A percentile compares a stretch with the other conserved stretches of the same genome.
phyloP scores from a whole-genome alignment of 768 basidiomycete genomes.

The Amylocystis lapponica region DNA sequence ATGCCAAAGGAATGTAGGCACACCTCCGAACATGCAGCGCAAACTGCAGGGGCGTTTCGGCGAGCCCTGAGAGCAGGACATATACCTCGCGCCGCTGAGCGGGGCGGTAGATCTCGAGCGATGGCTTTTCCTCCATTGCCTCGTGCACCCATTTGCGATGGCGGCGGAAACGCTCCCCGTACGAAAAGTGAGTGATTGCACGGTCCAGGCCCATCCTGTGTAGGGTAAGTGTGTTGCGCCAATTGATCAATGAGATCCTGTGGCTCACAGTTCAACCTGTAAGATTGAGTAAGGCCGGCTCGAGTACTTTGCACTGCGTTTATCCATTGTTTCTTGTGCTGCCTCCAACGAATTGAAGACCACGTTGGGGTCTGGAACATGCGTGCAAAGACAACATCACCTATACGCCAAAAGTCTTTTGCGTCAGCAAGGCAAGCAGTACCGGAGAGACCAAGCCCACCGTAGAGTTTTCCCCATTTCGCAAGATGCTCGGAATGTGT shows the following conservation, averaged over 20 bases:
- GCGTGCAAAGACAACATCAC: conserved; percentile 12
- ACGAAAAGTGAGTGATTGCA: background rate
- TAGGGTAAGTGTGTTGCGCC: background rate
- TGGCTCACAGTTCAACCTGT: conserved; percentile 16
- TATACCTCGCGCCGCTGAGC: conserved; percentile 22
- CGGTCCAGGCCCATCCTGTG: background rate
- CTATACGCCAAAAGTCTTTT: background rate
- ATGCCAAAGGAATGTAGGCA: no score
- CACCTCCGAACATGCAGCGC: conserved; percentile 15
- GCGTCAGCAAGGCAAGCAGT: background rate
- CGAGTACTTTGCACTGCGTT: conserved; percentile 19
- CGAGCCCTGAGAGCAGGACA: conserved; percentile 19
- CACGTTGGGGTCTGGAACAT: conserved; percentile 10
- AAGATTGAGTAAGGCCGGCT: conserved; percentile 14
- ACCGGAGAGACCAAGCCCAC: conserved; percentile 8
- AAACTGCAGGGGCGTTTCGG: conserved; percentile 22
- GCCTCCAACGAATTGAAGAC: conserved; percentile 17
- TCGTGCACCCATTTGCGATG: conserved; percentile 24
- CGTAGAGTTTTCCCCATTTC: conserved; percentile 25
- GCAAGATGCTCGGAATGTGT: conserved; percentile 17
- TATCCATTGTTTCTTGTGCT: conserved; percentile 20
- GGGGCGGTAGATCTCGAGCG: conserved; percentile 12
- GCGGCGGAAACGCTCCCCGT: conserved; percentile 23
- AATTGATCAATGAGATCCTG: background rate
- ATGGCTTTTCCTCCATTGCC: conserved; percentile 13